Base-by-base conservation (phyloP, 2,329 filamentous ascomycete genomes). In the Metarhizium robertsii region DNA sequence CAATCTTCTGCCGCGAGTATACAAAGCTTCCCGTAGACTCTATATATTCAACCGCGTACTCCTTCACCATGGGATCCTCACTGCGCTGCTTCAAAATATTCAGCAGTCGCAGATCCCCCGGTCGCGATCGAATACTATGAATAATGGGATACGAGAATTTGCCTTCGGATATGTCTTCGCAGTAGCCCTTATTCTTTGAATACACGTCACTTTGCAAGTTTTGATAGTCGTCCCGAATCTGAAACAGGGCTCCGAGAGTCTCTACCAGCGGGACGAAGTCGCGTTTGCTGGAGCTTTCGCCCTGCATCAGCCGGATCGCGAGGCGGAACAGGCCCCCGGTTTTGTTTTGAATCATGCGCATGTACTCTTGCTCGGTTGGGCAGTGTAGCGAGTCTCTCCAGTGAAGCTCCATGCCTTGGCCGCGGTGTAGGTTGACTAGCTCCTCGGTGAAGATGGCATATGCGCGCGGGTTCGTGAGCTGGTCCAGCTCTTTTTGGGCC, bases 291-390 rank as follows among this genome's bases (percentile, higher is more conserved):
- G 32, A 8, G 32, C 42, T 49, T 71, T 90, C 85, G 53, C 84
- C 85, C 70, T 90, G 87, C 87, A 92, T 91, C n/a, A 92, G 77
- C 70, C 88, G 87, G 65, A 92, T 83, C 20, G 86, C 87, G 3
- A 92, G 71, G 30, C 88, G 78, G 74, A 92, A 92, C 1, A 94
- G 76, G 0, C 88, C 89, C 45, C 88, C 88, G 0, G 88, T 92
- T 72, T 92, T 92, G 72, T 92, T 90, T 60, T 81, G 81, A 16
- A 92, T 87, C 88, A 92, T 92, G 67, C 91, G 85, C 18, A 92
- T 78, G 70, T 92, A 92, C 69, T 92, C 88, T 61, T 88, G 86
- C 70, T 91, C 88, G 51, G 80, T 86, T 6, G 88, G 88, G 69
- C 87, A 91, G 25, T 84, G 89, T 56, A 91, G 73, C 20, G 83